phyloP scores from a whole-genome alignment of 257 asterid genomes.

The Primulina eburnea region DNA sequence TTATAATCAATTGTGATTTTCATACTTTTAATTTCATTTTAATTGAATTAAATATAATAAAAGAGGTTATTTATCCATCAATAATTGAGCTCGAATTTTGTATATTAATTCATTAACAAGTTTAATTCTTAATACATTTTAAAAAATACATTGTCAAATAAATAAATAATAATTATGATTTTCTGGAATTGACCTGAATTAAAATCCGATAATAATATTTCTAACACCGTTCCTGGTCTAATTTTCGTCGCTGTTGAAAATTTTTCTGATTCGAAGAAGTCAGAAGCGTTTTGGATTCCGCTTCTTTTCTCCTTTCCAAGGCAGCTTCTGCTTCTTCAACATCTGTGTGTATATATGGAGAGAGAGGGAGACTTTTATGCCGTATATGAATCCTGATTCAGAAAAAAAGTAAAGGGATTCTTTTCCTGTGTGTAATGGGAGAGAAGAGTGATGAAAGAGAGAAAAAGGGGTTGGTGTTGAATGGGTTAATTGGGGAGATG shows the following conservation, averaged over 20 bases:
- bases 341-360: not conserved
- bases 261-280: not conserved
- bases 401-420: conserved; percentile 14
- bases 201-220: too few species aligned
- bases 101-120: too few species aligned
- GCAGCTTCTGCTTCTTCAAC: not conserved
- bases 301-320: conserved; percentile 12
- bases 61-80: too few species aligned
- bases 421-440: conserved; percentile 41
- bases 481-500: conserved; percentile 54
- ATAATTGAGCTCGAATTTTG: too few species aligned
- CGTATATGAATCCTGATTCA: not conserved
- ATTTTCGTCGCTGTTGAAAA: not conserved
- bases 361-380: conserved; percentile 23
- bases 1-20: too few species aligned
- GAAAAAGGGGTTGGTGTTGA: conserved; percentile 23
- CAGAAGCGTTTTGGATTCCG: conserved; percentile 24
- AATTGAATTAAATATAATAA: too few species aligned
- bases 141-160: too few species aligned
- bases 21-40: too few species aligned
- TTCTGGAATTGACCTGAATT: too few species aligned
- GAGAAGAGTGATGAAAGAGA: conserved; percentile 43
- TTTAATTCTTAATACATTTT: too few species aligned
- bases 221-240: too few species aligned
- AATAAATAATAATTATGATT: too few species aligned